Conservation (phyloP, 768 basidiomycete species). For the Leccinellum rugosiceps region DNA sequence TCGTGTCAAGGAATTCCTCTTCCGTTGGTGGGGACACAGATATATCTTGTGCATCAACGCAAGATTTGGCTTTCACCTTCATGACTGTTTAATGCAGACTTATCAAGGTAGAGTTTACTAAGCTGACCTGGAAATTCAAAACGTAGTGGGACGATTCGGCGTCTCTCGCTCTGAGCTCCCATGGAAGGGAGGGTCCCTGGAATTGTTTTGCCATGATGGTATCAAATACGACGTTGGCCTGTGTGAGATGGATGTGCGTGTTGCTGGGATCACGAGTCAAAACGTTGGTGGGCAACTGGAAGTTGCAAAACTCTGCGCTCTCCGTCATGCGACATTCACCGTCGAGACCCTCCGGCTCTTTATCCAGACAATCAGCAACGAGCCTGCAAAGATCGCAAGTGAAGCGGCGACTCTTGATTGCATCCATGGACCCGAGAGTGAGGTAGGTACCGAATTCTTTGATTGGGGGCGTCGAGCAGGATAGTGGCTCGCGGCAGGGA, state of each 20-base stretch:
- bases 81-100: neutral
- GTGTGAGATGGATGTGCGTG: constrained; percentile 17
- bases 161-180: constrained; percentile 4
- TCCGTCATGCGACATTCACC: constrained; percentile 5
- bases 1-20: neutral
- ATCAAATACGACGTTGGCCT: constrained; percentile 3
- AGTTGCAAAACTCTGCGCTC: constrained; percentile 1
- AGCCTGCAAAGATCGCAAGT: constrained; percentile 14
- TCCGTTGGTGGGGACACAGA: neutral
- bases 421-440: constrained; percentile 12
- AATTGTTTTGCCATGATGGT: neutral
- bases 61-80: constrained; percentile 6
- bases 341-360: constrained; percentile 5
- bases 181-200: constrained; percentile 6
- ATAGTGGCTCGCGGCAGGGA: neutral
- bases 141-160: neutral
- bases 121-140: constrained; percentile 11
- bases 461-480: constrained; percentile 3
- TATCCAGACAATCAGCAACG: constrained; percentile 9
- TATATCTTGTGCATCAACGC: neutral
- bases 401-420: constrained; percentile 12
- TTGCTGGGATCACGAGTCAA: neutral
- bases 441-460: neutral
- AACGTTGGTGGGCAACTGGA: constrained; percentile 3
- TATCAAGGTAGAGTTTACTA: neutral